A percentile compares a stretch with the other conserved stretches of the same genome.
Conservation (phyloP, 768 basidiomycete species). For the Suillus brevipes region DNA sequence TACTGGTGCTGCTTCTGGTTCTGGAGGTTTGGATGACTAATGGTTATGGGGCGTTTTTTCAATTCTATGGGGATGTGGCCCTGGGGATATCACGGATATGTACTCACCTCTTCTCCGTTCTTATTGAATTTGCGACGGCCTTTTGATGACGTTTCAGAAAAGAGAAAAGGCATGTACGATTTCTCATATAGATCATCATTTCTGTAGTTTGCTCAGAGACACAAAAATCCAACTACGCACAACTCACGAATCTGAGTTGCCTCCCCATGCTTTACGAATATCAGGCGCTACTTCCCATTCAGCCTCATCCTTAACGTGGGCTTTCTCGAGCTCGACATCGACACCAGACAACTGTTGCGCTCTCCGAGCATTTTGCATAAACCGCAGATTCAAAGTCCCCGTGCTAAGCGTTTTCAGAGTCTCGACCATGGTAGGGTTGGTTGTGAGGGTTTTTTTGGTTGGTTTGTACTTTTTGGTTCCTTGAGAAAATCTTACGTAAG, state of each 20-base stretch:
- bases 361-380: conserved; percentile 72
- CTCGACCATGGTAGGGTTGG: conserved; percentile 23
- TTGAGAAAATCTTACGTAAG: conserved; percentile 8
- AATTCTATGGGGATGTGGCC: conserved; percentile 17
- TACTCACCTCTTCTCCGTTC: conserved; percentile 45
- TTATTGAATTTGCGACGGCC: conserved; percentile 57
- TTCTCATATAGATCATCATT: conserved; percentile 42
- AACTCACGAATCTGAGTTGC: conserved; percentile 15
- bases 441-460: not conserved
- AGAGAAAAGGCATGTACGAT: conserved; percentile 69
- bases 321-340: conserved; percentile 51
- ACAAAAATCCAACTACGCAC: conserved; percentile 4
- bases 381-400: conserved; percentile 63
- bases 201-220: not conserved
- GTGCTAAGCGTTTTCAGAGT: conserved; percentile 52
- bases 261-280: conserved; percentile 57
- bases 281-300: conserved; percentile 63
- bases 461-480: not conserved
- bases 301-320: conserved; percentile 60
- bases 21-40: conserved; percentile 14
- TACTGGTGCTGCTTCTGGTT: too few relatives aligned
- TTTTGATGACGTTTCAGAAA: conserved; percentile 36
- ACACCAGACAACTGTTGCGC: conserved; percentile 51
- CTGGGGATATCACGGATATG: not conserved
- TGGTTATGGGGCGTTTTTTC: conserved; percentile 15